Evolutionary conservation across 139 green algal genomes (phyloP), one percentile per base, ranked within the genome.

Genomic region (Chlamydomonas sp.): DNA sequence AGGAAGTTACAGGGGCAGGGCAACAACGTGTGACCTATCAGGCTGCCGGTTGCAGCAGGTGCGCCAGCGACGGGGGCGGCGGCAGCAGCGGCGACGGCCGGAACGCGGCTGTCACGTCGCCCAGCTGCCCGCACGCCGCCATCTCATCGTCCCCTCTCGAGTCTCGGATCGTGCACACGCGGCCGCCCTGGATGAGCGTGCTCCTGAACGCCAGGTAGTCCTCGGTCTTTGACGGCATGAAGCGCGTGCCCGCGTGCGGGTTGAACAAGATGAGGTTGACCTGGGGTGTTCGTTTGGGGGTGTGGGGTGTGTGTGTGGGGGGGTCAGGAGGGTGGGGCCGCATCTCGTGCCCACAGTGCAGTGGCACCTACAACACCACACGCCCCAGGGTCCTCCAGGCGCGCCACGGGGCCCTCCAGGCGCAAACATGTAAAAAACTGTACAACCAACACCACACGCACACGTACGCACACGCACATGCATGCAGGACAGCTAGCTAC

Each of bases 261-360:
- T 96, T 96, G 83, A 94, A 96, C 31, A 87, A 71, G 72, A 91
- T 92, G n/a, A 94, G 73, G 76, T 95, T 95, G 61, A 92, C 74
- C 62, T 90, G 91, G 85, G 80, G 43, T 54, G 43, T 54, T 26
- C 16, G 13, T 13, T 54, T 54, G 43, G 43, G 43, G 13, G 43
- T 54, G 43, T 54, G 43, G 43, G 43, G 43, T 54, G 43, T 54
- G 43, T n/a, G n/a, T n/a, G n/a, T n/a, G n/a, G n/a, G n/a, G n/a
- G n/a, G n/a, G n/a, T n/a, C n/a, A n/a, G n/a, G n/a, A n/a, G n/a
- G n/a, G n/a, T n/a, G n/a, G n/a, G n/a, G n/a, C n/a, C n/a, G n/a
- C n/a, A n/a, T n/a, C n/a, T n/a, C n/a, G n/a, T n/a, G n/a, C n/a
- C n/a, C n/a, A n/a, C n/a, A n/a, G n/a, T n/a, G n/a, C n/a, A n/a